Percentiles rank a stretch among this genome's conserved stretches.
Evolutionary conservation across 2,329 filamentous ascomycete genomes (phyloP).

Genomic region (Phyllosticta citribraziliensis): DNA sequence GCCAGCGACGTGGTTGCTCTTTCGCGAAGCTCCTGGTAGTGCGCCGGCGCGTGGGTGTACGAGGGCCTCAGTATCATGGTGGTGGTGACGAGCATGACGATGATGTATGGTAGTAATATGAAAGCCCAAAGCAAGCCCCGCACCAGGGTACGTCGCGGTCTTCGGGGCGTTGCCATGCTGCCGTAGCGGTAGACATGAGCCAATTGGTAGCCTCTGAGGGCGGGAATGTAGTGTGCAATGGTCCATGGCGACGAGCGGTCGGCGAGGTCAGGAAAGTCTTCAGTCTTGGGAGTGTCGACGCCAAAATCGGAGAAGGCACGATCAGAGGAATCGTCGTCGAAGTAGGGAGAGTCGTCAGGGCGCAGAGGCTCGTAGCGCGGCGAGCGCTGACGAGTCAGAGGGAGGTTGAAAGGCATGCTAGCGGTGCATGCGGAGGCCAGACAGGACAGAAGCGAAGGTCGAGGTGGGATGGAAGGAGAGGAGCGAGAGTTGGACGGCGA

Average conservation of each 20-base stretch:
- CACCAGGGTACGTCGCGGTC: conserved; percentile 3
- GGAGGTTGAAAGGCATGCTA: conserved; percentile 8
- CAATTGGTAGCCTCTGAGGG: conserved; percentile 1
- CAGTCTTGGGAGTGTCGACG: conserved; percentile 8
- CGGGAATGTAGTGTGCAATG: conserved; percentile 6
- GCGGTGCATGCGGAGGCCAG: neutral
- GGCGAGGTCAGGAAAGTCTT: neutral
- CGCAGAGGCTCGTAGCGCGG: conserved; percentile 8
- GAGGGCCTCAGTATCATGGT: conserved; percentile 44
- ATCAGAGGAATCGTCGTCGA: neutral
- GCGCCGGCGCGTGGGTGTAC: conserved; percentile 44
- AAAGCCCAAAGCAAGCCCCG: conserved; percentile 20
- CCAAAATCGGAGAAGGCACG: conserved; percentile 3
- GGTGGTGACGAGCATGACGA: conserved; percentile 30
- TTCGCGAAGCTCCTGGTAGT: conserved; percentile 38
- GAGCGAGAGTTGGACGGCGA: neutral
- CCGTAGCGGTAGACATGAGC: conserved; percentile 5
- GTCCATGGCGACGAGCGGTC: conserved; percentile 6
- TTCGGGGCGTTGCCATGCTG: conserved; percentile 6
- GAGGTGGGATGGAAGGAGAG: neutral
- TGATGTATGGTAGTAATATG: conserved; percentile 24
- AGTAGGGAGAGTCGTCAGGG: neutral
- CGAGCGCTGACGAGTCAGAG: neutral
- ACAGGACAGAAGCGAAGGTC: neutral
- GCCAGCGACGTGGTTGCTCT: conserved; percentile 18